A percentile compares a stretch with the other conserved stretches of the same genome.
These are phyloP conservation scores for Arachnopeziza araneosa DNA, from an alignment of 2,329 filamentous ascomycete species.

Conservation along the genomic window DNA sequence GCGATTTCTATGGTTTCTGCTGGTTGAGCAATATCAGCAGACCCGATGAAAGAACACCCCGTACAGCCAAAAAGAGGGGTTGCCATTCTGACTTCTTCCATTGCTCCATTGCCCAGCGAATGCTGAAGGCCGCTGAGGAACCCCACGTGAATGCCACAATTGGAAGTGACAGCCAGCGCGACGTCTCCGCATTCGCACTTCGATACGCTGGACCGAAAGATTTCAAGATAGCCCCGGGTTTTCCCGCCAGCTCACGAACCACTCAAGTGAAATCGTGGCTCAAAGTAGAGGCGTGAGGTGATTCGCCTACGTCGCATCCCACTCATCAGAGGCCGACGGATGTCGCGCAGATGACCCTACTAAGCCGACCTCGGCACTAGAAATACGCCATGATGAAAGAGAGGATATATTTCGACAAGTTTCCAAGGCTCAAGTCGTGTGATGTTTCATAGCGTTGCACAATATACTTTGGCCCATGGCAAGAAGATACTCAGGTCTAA, in stretches of 20 bases:
- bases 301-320: not conserved
- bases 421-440: not conserved
- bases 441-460: too few species aligned
- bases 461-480: too few species aligned
- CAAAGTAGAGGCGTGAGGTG: constrained; percentile 1
- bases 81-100: not conserved
- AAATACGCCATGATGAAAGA: constrained; percentile 2
- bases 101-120: not conserved
- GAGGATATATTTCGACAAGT: not conserved
- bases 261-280: constrained; percentile 11
- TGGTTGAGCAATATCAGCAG: not conserved
- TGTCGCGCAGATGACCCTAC: constrained; percentile 14
- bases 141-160: not conserved
- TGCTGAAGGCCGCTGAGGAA: not conserved
- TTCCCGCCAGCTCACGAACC: not conserved
- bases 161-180: not conserved
- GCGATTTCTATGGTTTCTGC: not conserved
- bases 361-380: constrained; percentile 7
- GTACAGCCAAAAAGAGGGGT: not conserved
- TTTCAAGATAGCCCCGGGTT: constrained; percentile 10
- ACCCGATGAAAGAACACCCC: not conserved
- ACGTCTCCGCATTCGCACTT: not conserved
- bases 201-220: not conserved
- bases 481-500: too few species aligned
- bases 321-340: constrained; percentile 6